A percentile compares a stretch with the other conserved stretches of the same genome.
These are phyloP conservation scores for Eucalyptus curtisii DNA, from an alignment of 345 rosid species.

Conservation along the genomic window DNA sequence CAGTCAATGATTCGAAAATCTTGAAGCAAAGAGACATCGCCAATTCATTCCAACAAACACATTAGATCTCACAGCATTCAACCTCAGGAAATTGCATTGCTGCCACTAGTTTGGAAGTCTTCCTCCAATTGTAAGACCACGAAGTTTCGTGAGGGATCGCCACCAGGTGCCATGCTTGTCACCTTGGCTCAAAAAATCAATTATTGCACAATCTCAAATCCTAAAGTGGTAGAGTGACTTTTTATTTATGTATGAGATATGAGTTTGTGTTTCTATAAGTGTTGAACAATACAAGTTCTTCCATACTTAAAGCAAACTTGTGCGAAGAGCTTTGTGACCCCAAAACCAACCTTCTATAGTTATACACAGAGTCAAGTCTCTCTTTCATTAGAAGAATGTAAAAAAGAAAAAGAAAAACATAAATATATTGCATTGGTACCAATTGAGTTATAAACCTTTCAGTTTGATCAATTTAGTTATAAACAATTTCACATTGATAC, in stretches of 20 bases:
- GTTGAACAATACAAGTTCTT: neutral
- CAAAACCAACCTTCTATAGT: neutral
- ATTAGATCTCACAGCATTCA: neutral
- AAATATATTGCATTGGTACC: accelerated
- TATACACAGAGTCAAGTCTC: neutral
- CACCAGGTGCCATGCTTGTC: neutral
- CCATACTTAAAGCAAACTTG: neutral
- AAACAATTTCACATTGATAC: too few species aligned
- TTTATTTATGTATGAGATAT: neutral
- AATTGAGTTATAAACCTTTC: too few species aligned
- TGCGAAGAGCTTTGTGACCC: neutral
- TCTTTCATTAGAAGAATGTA: accelerated
- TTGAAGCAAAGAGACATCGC: neutral
- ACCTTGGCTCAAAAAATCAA: neutral
- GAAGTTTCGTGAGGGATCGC: neutral
- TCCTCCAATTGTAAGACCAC: neutral
- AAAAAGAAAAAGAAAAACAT: too few species aligned
- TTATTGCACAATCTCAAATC: neutral
- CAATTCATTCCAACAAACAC: neutral
- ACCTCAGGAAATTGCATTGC: neutral
- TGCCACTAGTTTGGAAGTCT: neutral
- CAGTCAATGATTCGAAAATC: neutral
- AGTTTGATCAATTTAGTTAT: too few species aligned
- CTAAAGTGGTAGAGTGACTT: neutral
- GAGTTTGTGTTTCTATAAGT: neutral